Base-by-base conservation (phyloP, 2,329 filamentous ascomycete species). In the Aschersonia sp. region DNA sequence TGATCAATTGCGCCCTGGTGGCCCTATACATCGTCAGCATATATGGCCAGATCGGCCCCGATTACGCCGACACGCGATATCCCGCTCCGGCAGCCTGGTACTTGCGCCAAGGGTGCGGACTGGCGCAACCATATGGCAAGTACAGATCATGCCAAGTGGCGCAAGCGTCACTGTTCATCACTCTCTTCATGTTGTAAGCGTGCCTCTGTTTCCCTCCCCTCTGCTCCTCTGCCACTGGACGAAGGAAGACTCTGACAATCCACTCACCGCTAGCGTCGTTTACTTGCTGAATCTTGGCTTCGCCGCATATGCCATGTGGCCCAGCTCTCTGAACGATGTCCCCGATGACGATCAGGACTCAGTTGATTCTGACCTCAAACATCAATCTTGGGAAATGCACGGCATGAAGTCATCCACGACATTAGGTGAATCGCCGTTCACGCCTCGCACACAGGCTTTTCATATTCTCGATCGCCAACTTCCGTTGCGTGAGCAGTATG, bases 31-130 rank as follows among this genome's bases (percentile, higher is more conserved):
- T 73, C 43, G 73, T 79, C 56, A 82, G 79, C 63, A 66, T 83
- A 50, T 80, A 81, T 61, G 80, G 82, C 45, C 85, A 89, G 62
- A 78, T 83, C 47, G 80, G 82, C 9, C 81, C 83, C 31, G 85
- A 91, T 65, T 77, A 82, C 58, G 77, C 76, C 53, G 85, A 91
- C 62, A 65, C 76, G 5, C 62, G 70, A 43, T 74, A 80, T 56
- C 75, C 74, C 4, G 80, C 80, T 56, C 70, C 71, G 30, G 72
- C 78, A 30, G 75, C 84, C 5, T 91, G 85, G 85, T 89, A 89
- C 61, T 77, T 89, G 55, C 74, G 75, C 47, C 79, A 84, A 61
- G 78, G 76, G 51, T 91, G 85, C 65, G 69, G 64, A 47, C 71
- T 82, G 40, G 80, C 81, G 2, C 68, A 67, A 47, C 68, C 72